Percentiles rank a stretch among this genome's conserved stretches.
These are phyloP conservation scores for Solanum lycopersicoides DNA, from an alignment of 257 asterid genomes.

Conservation along the genomic window DNA sequence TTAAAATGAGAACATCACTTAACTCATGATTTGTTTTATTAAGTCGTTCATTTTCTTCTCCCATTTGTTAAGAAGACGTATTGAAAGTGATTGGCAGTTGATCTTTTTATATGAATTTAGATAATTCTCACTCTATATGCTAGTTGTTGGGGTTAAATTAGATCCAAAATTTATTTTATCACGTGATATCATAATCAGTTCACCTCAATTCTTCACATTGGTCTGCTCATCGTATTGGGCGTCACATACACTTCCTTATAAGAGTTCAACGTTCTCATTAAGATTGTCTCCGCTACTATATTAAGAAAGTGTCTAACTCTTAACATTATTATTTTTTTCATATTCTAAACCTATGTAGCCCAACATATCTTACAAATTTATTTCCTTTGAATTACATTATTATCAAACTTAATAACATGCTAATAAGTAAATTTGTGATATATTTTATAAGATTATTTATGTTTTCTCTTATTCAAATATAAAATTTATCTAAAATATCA, in stretches of 20 bases:
- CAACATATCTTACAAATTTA: neutral
- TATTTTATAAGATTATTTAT: neutral
- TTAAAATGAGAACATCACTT: neutral
- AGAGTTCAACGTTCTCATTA: neutral
- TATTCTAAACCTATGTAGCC: neutral
- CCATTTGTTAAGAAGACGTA: no score
- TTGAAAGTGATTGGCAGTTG: no score
- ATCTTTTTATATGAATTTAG: accelerated
- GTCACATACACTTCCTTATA: neutral
- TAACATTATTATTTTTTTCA: neutral
- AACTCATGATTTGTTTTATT: neutral
- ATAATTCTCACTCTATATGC: no score
- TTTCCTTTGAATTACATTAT: neutral
- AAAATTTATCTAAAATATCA: neutral
- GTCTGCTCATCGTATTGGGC: neutral
- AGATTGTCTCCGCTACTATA: neutral
- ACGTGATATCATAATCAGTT: no score
- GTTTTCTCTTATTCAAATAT: neutral
- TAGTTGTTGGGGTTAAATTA: no score
- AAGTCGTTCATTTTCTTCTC: neutral
- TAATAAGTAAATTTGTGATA: neutral
- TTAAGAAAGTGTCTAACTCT: neutral
- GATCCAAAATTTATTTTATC: no score
- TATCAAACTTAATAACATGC: neutral
- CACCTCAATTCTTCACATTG: neutral